A percentile compares a stretch with the other conserved stretches of the same genome.
phyloP scores from a whole-genome alignment of 495 filamentous ascomycete genomes.

The Penicillium chermesinum region DNA sequence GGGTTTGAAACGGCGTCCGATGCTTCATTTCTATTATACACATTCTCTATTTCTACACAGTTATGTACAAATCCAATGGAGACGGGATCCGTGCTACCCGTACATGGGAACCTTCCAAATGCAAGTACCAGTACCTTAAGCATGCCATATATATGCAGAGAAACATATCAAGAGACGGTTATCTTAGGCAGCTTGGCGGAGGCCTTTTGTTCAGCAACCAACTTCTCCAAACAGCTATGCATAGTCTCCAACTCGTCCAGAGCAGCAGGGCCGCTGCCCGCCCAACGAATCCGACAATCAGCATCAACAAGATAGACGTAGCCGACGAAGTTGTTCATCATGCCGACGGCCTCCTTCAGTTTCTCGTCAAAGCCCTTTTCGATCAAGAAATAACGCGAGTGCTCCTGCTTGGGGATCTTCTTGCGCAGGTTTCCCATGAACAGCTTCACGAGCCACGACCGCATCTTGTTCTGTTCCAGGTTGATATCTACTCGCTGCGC shows the following conservation, averaged over 20 bases:
- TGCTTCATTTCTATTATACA: conserved; percentile 24
- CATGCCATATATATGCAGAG: not conserved
- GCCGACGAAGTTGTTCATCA: conserved; percentile 84
- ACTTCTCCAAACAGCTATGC: conserved; percentile 59
- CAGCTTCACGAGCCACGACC: conserved; percentile 64
- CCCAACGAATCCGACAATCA: conserved; percentile 89
- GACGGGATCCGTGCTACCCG: conserved; percentile 12
- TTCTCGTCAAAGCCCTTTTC: conserved; percentile 65
- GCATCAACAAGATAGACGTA: conserved; percentile 91
- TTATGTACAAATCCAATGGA: conserved; percentile 26
- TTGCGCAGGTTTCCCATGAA: conserved; percentile 61
- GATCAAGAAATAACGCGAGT: conserved; percentile 79
- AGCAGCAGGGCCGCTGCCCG: conserved; percentile 74
- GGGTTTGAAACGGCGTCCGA: conserved; percentile 12
- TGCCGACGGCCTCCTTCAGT: conserved; percentile 70
- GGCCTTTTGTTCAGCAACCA: conserved; percentile 56
- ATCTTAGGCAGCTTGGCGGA: conserved; percentile 8
- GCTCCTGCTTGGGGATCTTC: conserved; percentile 53
- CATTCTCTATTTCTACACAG: conserved; percentile 23
- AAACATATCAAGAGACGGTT: not conserved
- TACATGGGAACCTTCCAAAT: conserved; percentile 1
- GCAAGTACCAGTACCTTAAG: not conserved
- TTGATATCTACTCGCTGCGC: conserved; percentile 82
- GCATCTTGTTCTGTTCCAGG: conserved; percentile 73
- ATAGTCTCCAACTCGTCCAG: conserved; percentile 65